Conservation (phyloP, 2,329 filamentous ascomycete genomes). For the Aspergillus niger region DNA sequence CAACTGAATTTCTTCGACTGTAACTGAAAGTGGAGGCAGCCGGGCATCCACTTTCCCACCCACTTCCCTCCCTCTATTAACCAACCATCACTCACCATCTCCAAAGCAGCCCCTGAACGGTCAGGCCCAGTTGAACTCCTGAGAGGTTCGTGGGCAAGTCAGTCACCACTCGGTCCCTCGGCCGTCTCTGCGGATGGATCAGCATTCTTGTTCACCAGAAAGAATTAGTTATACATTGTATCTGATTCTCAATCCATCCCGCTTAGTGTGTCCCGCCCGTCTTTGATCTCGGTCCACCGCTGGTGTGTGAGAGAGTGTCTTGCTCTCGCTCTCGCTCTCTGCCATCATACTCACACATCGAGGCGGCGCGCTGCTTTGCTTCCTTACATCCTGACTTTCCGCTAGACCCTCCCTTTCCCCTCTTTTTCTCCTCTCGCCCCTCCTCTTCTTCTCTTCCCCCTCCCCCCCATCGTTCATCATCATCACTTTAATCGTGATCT, state of each 20-base stretch:
- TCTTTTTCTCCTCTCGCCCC: not conserved
- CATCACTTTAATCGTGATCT: not conserved
- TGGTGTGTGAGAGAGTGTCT: not conserved
- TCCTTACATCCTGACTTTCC: not conserved
- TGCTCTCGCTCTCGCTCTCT: not conserved
- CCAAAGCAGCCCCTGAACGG: conserved; percentile 20
- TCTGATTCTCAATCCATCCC: not conserved
- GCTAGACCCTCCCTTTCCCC: not conserved
- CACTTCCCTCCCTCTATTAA: no score
- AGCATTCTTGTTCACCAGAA: not conserved
- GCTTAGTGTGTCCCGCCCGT: not conserved
- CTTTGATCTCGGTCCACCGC: not conserved
- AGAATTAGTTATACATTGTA: not conserved
- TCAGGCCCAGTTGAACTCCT: conserved; percentile 18
- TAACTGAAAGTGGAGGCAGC: conserved; percentile 17
- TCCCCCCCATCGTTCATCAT: conserved; percentile 13
- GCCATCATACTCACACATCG: not conserved
- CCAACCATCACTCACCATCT: not conserved
- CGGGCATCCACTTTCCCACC: conserved; percentile 16
- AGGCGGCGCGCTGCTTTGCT: not conserved
- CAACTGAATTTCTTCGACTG: no score
- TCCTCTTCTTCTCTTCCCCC: conserved; percentile 1
- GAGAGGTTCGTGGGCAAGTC: conserved; percentile 19
- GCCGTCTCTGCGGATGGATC: not conserved
- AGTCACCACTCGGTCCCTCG: not conserved